These are phyloP conservation scores for Polytrichum formosum DNA, from an alignment of 225 moss, liverwort and hornwort genomes.

Conservation along the genomic window DNA sequence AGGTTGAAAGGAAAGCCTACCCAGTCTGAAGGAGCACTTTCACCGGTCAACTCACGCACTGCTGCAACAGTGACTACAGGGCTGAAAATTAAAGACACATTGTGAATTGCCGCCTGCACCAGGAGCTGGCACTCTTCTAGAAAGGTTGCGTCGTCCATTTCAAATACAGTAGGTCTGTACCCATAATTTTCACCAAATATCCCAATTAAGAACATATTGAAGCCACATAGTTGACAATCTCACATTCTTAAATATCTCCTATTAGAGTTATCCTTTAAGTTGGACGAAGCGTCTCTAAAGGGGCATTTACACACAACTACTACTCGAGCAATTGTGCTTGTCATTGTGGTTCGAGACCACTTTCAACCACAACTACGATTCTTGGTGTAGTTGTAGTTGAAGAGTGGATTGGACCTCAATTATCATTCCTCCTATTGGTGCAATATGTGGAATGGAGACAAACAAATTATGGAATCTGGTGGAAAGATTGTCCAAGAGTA, in stretches of 20 bases:
- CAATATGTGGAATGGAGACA: too few species aligned
- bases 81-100: slow-evolving; percentile 37
- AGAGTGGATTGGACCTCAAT: too few species aligned
- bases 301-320: too few species aligned
- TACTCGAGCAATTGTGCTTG: too few species aligned
- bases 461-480: too few species aligned
- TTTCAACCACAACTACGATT: too few species aligned
- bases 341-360: too few species aligned
- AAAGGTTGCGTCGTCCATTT: slow-evolving; percentile 29
- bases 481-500: too few species aligned
- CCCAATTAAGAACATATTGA: not conserved
- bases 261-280: not conserved
- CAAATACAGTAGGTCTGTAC: slow-evolving; percentile 43
- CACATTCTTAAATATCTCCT: not conserved
- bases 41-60: slow-evolving; percentile 33
- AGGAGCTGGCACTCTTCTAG: slow-evolving; percentile 37
- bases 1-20: slow-evolving; percentile 11
- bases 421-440: too few species aligned
- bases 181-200: not conserved
- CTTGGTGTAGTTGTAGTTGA: too few species aligned
- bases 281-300: too few species aligned
- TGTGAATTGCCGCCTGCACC: slow-evolving; percentile 26
- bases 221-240: not conserved
- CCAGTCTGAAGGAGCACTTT: slow-evolving; percentile 44
- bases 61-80: slow-evolving; percentile 22